Percentiles rank a stretch among this genome's conserved stretches.
These are phyloP conservation scores for Dothideomycetes sp. DNA, from an alignment of 2,329 filamentous ascomycete species.

Conservation along the genomic window DNA sequence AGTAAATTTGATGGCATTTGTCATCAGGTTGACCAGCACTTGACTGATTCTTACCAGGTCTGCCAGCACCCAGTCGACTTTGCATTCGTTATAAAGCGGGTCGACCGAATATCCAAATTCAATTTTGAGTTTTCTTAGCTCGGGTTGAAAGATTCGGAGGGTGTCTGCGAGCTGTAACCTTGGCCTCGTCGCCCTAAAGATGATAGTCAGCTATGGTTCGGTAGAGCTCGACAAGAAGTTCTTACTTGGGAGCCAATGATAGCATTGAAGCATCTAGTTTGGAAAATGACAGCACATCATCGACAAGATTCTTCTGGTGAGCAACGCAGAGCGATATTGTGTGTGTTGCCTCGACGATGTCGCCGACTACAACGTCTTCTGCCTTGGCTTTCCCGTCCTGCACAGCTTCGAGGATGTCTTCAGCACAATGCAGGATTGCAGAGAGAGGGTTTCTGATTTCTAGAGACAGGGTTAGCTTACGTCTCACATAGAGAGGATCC, in stretches of 20 bases:
- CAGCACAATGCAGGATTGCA: constrained; percentile 34
- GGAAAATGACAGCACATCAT: constrained; percentile 32
- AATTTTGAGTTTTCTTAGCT: constrained; percentile 24
- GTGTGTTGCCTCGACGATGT: constrained; percentile 22
- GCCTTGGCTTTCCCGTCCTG: constrained; percentile 15
- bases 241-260: constrained; percentile 19
- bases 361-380: constrained; percentile 16
- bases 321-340: constrained; percentile 35
- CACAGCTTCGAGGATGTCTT: constrained; percentile 31
- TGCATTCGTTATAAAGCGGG: constrained; percentile 19
- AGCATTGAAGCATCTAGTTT: constrained; percentile 28
- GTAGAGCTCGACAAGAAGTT: neutral
- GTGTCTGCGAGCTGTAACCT: constrained; percentile 20
- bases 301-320: constrained; percentile 33
- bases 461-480: constrained; percentile 27
- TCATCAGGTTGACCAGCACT: constrained; percentile 16
- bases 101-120: constrained; percentile 23
- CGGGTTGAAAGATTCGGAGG: constrained; percentile 28
- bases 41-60: constrained; percentile 16
- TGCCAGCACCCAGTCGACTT: constrained; percentile 16
- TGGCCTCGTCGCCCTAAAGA: constrained; percentile 18
- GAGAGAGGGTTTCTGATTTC: constrained; percentile 30
- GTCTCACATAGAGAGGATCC: neutral
- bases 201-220: neutral
- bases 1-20: constrained; percentile 18